Evolutionary conservation across 1,284 basidiomycete genomes (phyloP).

Genomic region (Athelia sp.): DNA sequence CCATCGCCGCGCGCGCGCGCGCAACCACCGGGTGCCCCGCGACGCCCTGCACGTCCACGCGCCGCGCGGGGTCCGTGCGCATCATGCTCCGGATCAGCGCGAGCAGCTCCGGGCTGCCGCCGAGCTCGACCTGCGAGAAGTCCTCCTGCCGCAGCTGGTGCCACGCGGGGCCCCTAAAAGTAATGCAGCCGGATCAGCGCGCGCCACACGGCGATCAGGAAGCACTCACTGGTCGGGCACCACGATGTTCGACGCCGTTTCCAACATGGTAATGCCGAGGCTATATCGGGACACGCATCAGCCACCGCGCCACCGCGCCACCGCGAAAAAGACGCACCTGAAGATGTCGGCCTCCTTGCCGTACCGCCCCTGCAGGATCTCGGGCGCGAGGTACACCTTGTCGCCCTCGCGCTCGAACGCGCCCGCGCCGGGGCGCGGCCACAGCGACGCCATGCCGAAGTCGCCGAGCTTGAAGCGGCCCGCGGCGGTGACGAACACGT

Average conservation of each 20-base stretch:
- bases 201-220: slow-evolving; percentile 9
- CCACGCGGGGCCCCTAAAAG: slow-evolving; percentile 82
- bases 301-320: slow-evolving; percentile 33
- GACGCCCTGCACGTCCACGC: slow-evolving; percentile 59
- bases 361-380: slow-evolving; percentile 90
- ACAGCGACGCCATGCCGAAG: slow-evolving; percentile 93
- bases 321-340: slow-evolving; percentile 55
- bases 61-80: slow-evolving; percentile 60
- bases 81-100: slow-evolving; percentile 77
- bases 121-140: slow-evolving; percentile 83
- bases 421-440: slow-evolving; percentile 60
- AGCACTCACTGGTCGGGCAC: slow-evolving; percentile 90
- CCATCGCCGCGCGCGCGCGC: slow-evolving; percentile 66
- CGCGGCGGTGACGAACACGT: slow-evolving; percentile 87
- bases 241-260: slow-evolving; percentile 93
- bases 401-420: slow-evolving; percentile 95
- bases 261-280: slow-evolving; percentile 93
- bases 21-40: slow-evolving; percentile 65
- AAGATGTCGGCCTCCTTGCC: slow-evolving; percentile 96
- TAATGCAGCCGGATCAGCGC: slow-evolving; percentile 23
- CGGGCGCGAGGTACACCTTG: slow-evolving; percentile 97
- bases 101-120: slow-evolving; percentile 70
- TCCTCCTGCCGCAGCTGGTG: slow-evolving; percentile 90
- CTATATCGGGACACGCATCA: slow-evolving; percentile 39
- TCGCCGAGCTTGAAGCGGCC: slow-evolving; percentile 97